These are phyloP conservation scores for Dryas drummondii DNA, from an alignment of 306 rosid species.

Conservation along the genomic window DNA sequence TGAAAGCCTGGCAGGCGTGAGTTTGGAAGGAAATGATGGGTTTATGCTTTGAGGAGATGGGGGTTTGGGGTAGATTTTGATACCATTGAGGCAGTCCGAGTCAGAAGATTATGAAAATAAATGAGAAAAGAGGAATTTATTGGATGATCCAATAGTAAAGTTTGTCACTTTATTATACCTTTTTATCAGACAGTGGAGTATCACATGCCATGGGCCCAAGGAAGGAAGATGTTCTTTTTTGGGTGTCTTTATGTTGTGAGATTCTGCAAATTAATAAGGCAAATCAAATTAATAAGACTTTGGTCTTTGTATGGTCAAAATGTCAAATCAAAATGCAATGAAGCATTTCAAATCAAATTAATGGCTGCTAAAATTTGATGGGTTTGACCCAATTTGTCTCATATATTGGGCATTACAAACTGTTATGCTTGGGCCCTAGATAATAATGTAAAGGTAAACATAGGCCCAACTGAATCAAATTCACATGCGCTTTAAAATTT, in stretches of 20 bases:
- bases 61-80: background rate
- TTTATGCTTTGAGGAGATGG: background rate
- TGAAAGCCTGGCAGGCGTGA: background rate
- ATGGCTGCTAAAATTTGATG: background rate
- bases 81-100: background rate
- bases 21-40: background rate
- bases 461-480: background rate
- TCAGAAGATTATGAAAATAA: no score
- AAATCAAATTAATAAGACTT: background rate
- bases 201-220: slow-evolving; percentile 5
- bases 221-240: background rate
- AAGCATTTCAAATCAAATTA: background rate
- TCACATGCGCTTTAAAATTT: no score
- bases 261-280: no score
- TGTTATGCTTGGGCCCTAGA: background rate
- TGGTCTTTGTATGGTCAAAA: background rate
- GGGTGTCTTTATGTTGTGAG: background rate
- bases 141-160: background rate
- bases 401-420: background rate
- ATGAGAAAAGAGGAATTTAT: background rate
- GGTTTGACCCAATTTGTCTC: background rate
- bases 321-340: background rate
- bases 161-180: background rate
- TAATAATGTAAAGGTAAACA: background rate
- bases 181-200: background rate